Conservation (phyloP, 768 basidiomycete species). For the Cystofilobasidium capitatum region DNA sequence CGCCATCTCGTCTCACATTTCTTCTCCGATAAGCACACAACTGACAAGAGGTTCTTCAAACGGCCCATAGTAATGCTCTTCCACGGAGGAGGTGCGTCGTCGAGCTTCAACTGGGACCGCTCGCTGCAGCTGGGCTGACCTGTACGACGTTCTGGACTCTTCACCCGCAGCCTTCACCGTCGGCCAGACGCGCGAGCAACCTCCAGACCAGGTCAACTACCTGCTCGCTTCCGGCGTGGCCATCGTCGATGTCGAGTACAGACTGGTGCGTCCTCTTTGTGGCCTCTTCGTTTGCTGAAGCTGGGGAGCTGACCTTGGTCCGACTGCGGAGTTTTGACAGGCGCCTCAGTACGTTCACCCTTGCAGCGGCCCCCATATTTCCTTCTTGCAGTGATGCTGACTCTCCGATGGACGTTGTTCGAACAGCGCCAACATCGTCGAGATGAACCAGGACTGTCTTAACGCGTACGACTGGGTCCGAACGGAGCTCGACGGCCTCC, state of each 20-base stretch:
- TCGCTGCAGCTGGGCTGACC: too few species aligned
- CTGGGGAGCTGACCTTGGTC: too few species aligned
- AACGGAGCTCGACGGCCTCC: background rate
- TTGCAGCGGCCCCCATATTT: background rate
- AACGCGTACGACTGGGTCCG: conserved; percentile 9
- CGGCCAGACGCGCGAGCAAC: background rate
- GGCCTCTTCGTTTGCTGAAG: background rate
- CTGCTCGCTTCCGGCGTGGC: background rate
- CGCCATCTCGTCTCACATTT: too few species aligned
- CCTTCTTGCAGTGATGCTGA: background rate
- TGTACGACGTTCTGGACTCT: too few species aligned
- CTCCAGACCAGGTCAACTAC: conserved; percentile 2
- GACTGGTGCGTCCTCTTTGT: background rate
- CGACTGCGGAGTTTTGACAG: too few species aligned
- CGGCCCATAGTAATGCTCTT: too few species aligned
- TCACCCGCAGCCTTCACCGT: too few species aligned
- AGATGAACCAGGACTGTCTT: background rate
- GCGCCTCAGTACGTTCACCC: conserved; percentile 9
- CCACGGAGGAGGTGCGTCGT: too few species aligned
- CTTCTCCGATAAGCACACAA: too few species aligned
- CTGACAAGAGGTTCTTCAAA: too few species aligned
- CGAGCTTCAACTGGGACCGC: too few species aligned
- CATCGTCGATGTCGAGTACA: conserved; percentile 8
- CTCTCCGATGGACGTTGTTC: too few species aligned
- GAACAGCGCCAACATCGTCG: conserved; percentile 13